Conservation (phyloP, 805 yeast species). For the Candida ovalis region DNA sequence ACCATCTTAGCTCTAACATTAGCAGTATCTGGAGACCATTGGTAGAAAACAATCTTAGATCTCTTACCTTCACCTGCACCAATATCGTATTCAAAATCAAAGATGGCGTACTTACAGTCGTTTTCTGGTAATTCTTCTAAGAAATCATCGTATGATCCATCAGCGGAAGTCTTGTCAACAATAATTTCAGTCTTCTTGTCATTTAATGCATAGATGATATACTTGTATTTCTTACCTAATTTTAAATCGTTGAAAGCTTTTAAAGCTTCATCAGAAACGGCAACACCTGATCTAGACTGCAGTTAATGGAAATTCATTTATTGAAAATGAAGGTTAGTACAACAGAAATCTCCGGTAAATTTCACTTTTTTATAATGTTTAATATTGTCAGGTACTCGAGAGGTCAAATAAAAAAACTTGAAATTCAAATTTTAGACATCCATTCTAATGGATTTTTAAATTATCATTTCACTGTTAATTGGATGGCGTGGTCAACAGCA, state of each 20-base stretch:
- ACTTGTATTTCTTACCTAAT: slow-evolving; percentile 87
- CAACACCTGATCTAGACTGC: slow-evolving; percentile 43
- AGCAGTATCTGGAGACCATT: slow-evolving; percentile 99
- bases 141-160: slow-evolving; percentile 77
- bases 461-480: too few relatives aligned
- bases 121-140: slow-evolving; percentile 88
- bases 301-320: background rate
- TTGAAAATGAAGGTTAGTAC: background rate
- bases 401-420: too few relatives aligned
- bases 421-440: too few relatives aligned
- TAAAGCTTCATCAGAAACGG: slow-evolving; percentile 83
- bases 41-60: slow-evolving; percentile 64
- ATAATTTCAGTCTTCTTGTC: slow-evolving; percentile 85
- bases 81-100: slow-evolving; percentile 93
- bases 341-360: background rate
- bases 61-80: slow-evolving; percentile 90
- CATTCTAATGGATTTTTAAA: too few relatives aligned
- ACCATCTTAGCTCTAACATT: slow-evolving; percentile 95
- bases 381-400: too few relatives aligned
- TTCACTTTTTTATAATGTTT: background rate
- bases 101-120: slow-evolving; percentile 94
- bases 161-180: slow-evolving; percentile 79
- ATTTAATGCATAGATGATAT: slow-evolving; percentile 75
- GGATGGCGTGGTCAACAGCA: too few relatives aligned
- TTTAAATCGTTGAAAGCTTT: slow-evolving; percentile 94